phyloP scores from a whole-genome alignment of 2,329 filamentous ascomycete species.

The Cercospora canescens region DNA sequence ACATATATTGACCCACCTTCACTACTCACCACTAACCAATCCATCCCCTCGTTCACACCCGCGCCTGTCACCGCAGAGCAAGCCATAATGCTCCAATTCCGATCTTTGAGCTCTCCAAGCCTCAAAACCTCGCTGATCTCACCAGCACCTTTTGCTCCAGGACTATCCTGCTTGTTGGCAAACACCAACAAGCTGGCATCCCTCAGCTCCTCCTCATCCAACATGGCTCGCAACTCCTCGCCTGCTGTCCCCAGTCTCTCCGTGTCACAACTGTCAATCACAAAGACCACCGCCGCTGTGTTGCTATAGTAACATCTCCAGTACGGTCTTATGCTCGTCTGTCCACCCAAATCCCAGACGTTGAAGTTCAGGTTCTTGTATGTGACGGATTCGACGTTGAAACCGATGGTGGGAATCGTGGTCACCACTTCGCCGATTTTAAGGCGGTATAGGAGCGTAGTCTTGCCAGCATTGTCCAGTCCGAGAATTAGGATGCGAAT shows the following conservation, averaged over 20 bases:
- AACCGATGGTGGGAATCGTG: slow-evolving; percentile 98
- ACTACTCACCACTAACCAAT: slow-evolving; percentile 84
- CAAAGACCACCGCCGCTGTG: slow-evolving; percentile 97
- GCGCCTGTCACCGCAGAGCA: slow-evolving; percentile 95
- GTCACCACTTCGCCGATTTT: slow-evolving; percentile 98
- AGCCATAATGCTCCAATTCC: slow-evolving; percentile 99
- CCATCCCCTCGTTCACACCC: slow-evolving; percentile 96
- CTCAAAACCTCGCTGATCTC: slow-evolving; percentile 94
- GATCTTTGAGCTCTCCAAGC: slow-evolving; percentile 85
- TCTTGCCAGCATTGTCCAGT: slow-evolving; percentile 98
- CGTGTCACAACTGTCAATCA: slow-evolving; percentile 97
- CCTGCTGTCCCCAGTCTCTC: slow-evolving; percentile 89
- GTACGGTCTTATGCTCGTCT: slow-evolving; percentile 98
- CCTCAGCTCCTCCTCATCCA: slow-evolving; percentile 94
- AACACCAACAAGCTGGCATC: slow-evolving; percentile 93
- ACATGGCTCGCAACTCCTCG: slow-evolving; percentile 90
- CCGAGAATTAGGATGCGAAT: slow-evolving; percentile 74
- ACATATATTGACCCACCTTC: neutral
- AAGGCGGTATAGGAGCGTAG: slow-evolving; percentile 90
- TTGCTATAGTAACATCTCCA: slow-evolving; percentile 99
- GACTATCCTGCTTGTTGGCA: slow-evolving; percentile 98
- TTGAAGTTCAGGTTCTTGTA: slow-evolving; percentile 99
- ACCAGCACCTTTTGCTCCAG: slow-evolving; percentile 91
- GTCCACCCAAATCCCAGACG: slow-evolving; percentile 96
- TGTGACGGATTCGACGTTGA: slow-evolving; percentile 98